Evolutionary conservation across 345 rosid species (phyloP).

Genomic region (Fremontodendron californicum): DNA sequence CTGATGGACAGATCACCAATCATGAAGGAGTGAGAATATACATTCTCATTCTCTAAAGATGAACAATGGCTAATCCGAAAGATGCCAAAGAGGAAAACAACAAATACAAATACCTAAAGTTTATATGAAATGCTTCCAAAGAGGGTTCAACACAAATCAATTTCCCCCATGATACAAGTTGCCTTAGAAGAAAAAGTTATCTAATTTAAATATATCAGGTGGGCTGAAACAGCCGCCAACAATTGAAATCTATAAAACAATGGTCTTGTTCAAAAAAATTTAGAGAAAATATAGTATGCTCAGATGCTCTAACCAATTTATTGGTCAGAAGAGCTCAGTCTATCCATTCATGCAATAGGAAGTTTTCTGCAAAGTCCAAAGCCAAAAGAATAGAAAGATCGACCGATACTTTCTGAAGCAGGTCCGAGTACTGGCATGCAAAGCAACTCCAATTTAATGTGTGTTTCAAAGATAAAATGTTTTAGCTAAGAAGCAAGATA

Average conservation of each 20-base stretch:
- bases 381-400: neutral
- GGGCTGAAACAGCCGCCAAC: neutral
- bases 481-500: neutral
- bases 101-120: neutral
- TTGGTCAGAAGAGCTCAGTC: neutral
- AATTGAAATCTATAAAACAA: neutral
- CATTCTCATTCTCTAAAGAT: neutral
- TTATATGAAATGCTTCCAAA: neutral
- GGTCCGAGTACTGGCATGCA: neutral
- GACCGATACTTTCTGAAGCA: neutral
- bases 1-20: neutral
- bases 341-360: neutral
- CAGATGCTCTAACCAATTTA: neutral
- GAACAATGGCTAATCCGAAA: neutral
- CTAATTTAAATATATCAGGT: neutral
- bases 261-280: neutral
- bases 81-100: neutral
- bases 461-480: neutral
- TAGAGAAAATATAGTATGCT: neutral
- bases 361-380: neutral
- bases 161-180: neutral
- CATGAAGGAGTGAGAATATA: neutral
- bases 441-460: neutral
- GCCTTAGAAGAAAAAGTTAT: neutral
- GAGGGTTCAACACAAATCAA: neutral